Conservation (phyloP, 192 early-diverging fungal genomes). For the Rhizophagus clarus region DNA sequence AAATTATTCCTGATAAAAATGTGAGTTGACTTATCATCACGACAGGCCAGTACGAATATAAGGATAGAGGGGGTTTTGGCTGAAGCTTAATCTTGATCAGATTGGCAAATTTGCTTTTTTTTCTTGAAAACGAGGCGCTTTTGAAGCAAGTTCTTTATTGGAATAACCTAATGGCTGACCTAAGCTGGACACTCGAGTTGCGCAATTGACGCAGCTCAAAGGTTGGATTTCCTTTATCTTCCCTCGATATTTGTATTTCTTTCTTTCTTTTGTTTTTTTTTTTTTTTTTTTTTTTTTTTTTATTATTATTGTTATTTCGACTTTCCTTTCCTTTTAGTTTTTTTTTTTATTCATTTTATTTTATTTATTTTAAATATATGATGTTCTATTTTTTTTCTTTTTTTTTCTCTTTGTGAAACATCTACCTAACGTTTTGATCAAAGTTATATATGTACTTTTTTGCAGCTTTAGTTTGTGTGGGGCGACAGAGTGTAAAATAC, state of each 20-base stretch:
- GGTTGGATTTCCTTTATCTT: constrained; percentile 35
- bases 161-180: background rate
- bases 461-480: background rate
- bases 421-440: background rate
- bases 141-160: constrained; percentile 8
- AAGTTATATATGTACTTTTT: background rate
- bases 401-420: background rate
- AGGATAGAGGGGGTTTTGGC: background rate
- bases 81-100: background rate
- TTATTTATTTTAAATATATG: background rate
- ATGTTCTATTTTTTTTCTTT: background rate
- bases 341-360: background rate
- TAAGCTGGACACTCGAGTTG: constrained; percentile 32
- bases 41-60: constrained; percentile 6
- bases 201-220: constrained; percentile 36
- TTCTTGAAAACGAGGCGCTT: background rate
- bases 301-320: constrained; percentile 14
- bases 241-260: constrained; percentile 25
- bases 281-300: constrained; percentile 20
- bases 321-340: background rate
- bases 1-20: constrained; percentile 79
- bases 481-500: background rate
- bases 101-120: background rate
- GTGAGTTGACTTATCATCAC: constrained; percentile 45
- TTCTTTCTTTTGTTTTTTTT: too few relatives aligned